Evolutionary conservation across 257 asterid species (phyloP).

Genomic region (Nicotiana undulata): DNA sequence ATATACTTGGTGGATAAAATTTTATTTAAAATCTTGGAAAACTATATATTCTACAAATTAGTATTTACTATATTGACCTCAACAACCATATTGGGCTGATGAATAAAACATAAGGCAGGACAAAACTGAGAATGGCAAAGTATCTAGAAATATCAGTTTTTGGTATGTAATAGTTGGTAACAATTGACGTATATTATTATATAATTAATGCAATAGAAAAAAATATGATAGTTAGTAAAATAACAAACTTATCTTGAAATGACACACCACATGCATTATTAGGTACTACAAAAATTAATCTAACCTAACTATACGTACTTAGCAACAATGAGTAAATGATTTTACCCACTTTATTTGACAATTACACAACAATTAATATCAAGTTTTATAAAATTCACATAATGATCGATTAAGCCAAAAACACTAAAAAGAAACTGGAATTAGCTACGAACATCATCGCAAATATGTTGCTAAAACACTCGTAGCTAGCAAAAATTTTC

Average conservation of each 20-base stretch:
- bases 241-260: neutral
- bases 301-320: neutral
- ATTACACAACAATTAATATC: neutral
- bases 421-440: too few relatives aligned
- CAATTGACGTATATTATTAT: neutral
- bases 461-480: too few relatives aligned
- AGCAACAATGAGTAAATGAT: neutral
- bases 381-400: neutral
- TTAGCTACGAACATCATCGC: too few relatives aligned
- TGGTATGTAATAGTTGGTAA: neutral
- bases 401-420: neutral
- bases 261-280: constrained; percentile 1
- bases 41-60: too few relatives aligned
- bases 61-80: neutral
- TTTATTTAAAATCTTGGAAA: too few relatives aligned
- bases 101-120: neutral
- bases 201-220: neutral
- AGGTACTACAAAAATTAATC: neutral
- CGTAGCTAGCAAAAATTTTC: too few relatives aligned
- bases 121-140: neutral
- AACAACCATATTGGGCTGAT: neutral
- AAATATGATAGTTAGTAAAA: neutral
- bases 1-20: neutral
- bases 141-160: neutral
- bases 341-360: constrained; percentile 3